These are phyloP conservation scores for Fusarium sp. DNA, from an alignment of 2,329 filamentous ascomycete species.

Conservation along the genomic window DNA sequence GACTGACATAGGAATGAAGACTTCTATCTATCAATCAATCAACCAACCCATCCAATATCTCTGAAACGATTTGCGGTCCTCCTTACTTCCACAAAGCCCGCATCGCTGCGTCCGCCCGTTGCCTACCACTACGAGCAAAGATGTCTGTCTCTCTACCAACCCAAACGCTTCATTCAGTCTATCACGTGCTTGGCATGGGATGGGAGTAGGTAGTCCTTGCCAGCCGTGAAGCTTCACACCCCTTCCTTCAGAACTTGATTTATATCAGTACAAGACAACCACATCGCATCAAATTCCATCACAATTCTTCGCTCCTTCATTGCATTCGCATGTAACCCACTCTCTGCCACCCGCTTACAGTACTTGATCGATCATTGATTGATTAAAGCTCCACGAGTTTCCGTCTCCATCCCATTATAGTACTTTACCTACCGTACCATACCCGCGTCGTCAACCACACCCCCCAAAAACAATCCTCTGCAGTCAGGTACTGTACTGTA, in stretches of 20 bases:
- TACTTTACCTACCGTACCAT: background rate
- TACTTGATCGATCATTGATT: background rate
- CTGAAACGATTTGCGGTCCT: conserved; percentile 17
- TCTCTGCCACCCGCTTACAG: background rate
- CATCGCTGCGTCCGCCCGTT: conserved; percentile 29
- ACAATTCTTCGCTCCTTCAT: background rate
- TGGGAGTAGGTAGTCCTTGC: background rate
- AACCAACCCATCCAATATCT: background rate
- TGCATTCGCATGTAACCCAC: background rate
- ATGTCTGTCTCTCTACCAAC: conserved; percentile 2
- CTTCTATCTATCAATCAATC: background rate
- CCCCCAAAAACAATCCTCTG: conserved; percentile 3
- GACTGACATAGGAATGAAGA: background rate
- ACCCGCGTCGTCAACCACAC: conserved; percentile 5
- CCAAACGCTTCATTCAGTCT: conserved; percentile 25
- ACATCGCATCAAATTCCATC: background rate
- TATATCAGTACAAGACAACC: conserved; percentile 28
- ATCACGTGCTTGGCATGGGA: conserved; percentile 37
- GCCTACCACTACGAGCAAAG: background rate
- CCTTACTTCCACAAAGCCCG: conserved; percentile 8
- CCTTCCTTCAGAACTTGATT: conserved; percentile 19
- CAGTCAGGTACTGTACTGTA: conserved; percentile 22
- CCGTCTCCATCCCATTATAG: background rate
- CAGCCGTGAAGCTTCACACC: conserved; percentile 32
- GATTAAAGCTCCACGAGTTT: conserved; percentile 11